Base-by-base conservation (phyloP, 257 asterid species). In the Verbena officinalis region DNA sequence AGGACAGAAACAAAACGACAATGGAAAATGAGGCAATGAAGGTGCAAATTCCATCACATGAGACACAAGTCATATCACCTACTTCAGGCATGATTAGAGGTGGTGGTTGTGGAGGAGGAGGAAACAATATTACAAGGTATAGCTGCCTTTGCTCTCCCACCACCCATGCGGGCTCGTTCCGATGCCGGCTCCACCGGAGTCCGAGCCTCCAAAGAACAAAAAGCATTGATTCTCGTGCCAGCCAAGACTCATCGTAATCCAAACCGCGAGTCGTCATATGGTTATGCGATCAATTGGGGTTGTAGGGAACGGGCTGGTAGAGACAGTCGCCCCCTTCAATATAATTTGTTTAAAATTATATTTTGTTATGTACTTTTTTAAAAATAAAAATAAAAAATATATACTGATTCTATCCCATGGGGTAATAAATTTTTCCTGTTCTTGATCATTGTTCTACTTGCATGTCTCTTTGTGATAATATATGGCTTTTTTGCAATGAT, bases 131-230 rank as follows among this genome's bases (percentile, higher is more conserved):
- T 20, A 55, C 73, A 1, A 81, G 75, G 70, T 69, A 53, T 52
- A 77, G 68, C 59, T 86, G 90, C 58, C 56, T 86, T 8, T 83
- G 90, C 66, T 83, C 94, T 42, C 88, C 90, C 3, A 83, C 90
- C 55, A 81, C 88, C 38, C 90, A 86, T 57, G 75, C 83, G 23
- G 90, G 90, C 62, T 81, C 86, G 5, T 84, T 81, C 27, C 76
- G 88, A 0, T 86, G 94, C 48, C 75, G 87, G 69, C 84, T 80
- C 39, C 93, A 85, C 39, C 83, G 85, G 3, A 43, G 68, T 24
- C 79, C 73, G 1, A 56, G 66, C 67, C 81, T 80, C 39, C 75
- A 71, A 30, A 68, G 90, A 65, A 75, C 80, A 39, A 86, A 79
- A 62, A 83, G 84, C 77, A 71, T 71, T 45, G 81, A 81, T 22